These are phyloP conservation scores for Boletus subcaerulescens DNA, from an alignment of 768 basidiomycete species.

Conservation along the genomic window DNA sequence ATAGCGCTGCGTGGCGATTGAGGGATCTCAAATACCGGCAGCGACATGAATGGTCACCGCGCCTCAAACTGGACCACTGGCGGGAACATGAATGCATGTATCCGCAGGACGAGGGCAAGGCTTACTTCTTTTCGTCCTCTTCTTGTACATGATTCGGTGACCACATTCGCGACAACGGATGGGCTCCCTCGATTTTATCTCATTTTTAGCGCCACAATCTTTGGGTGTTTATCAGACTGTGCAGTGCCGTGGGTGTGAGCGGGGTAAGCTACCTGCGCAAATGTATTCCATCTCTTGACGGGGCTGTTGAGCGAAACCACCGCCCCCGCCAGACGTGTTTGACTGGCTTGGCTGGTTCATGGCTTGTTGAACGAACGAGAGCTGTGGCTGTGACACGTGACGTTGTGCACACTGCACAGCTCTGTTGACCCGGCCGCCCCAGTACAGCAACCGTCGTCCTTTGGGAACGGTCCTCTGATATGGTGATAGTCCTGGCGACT, in stretches of 20 bases:
- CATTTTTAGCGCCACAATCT: conserved; percentile 94
- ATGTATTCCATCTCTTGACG: conserved; percentile 78
- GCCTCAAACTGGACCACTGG: background rate
- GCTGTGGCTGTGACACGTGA: conserved; percentile 13
- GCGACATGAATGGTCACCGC: background rate
- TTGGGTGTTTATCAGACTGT: conserved; percentile 13
- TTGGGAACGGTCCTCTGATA: background rate
- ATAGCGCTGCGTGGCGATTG: background rate
- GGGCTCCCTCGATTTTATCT: conserved; percentile 86
- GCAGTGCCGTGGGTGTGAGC: background rate
- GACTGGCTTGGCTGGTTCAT: conserved; percentile 40
- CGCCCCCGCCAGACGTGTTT: conserved; percentile 32
- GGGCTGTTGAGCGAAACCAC: conserved; percentile 37
- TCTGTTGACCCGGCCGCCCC: background rate
- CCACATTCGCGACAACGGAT: conserved; percentile 97
- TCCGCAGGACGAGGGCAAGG: conserved; percentile 2
- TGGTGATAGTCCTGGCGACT: conserved; percentile 13
- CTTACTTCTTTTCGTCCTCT: conserved; percentile 90
- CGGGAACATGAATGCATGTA: background rate
- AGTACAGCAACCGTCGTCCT: background rate
- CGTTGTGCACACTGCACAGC: conserved; percentile 13
- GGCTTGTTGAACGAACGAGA: conserved; percentile 6
- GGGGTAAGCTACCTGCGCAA: conserved; percentile 65
- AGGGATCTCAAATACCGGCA: background rate
- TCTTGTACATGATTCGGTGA: conserved; percentile 99